Base-by-base conservation (phyloP, 352 stramenopile genomes). In the Hyaloperonospora brassicae region DNA sequence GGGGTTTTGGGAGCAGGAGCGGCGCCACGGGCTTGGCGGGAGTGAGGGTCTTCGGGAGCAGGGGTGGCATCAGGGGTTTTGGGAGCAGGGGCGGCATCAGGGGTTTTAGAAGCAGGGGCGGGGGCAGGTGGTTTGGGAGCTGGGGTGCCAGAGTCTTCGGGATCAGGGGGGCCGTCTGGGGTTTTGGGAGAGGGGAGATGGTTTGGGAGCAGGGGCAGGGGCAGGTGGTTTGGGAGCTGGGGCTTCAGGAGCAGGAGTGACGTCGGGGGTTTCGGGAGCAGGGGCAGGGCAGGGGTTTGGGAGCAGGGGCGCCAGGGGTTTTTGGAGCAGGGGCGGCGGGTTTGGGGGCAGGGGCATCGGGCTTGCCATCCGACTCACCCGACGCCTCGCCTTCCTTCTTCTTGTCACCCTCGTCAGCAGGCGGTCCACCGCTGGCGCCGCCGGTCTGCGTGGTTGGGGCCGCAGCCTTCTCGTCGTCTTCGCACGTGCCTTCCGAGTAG, bases 401-500 rank as follows among this genome's bases (percentile, higher is more conserved):
- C n/a, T 34, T 8, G 8, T 4, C 27, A 9, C 8, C 27, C 4
- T 34, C 27, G 27, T 34, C 27, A 34, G 4, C 27, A 8, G 17
- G 17, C 17, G 17, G 17, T 17, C 8, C 27, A 8, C 8, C 27
- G 27, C 8, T 8, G 27, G 27, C 27, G 8, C 27, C 8, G 27
- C 27, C 27, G 27, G 4, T 0, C 27, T 4, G 27, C 8, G 27
- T 9, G 8, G 27, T 34, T 34, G 27, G 0, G 0, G 5, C n/a
- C 39, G 2, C 13, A 2, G 39, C 47, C 41, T 47, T 49, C 34
- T 48, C 49, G 34, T 66, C 52, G 35, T 17, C 17, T 17, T 59
- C 62, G 47, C 67, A 76, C 40, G 56, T 51, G 7, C 57, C 64
- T 13, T 55, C 51, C 21, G 64, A 62, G 36, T 71, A 76, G 55